These are phyloP conservation scores for Miscanthus sacchariflorus DNA, from an alignment of 202 grass and related monocot species.

Conservation along the genomic window DNA sequence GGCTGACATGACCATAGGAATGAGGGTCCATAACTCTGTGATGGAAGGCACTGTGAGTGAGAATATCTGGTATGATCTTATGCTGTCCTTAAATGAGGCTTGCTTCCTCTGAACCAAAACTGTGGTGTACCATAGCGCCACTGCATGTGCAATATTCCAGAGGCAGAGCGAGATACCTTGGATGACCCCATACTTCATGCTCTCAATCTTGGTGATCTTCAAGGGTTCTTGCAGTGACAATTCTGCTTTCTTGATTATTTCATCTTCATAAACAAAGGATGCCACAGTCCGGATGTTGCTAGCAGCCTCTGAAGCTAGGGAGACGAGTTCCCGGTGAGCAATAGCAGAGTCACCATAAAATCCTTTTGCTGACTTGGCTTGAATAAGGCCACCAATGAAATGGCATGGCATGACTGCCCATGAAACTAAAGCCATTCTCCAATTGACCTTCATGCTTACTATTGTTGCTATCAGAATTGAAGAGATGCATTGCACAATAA, in stretches of 20 bases:
- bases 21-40: constrained; percentile 69
- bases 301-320: constrained; percentile 60
- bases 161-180: constrained; percentile 67
- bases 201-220: constrained; percentile 56
- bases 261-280: constrained; percentile 65
- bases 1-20: constrained; percentile 68
- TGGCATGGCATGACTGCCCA: constrained; percentile 78
- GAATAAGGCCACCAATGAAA: constrained; percentile 65
- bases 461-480: constrained; percentile 72
- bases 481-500: constrained; percentile 70
- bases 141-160: constrained; percentile 69
- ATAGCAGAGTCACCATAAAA: constrained; percentile 48
- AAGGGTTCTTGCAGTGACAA: constrained; percentile 58
- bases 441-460: constrained; percentile 59
- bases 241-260: constrained; percentile 59
- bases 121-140: constrained; percentile 68
- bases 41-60: constrained; percentile 71
- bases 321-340: constrained; percentile 57
- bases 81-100: constrained; percentile 58
- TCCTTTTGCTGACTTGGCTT: constrained; percentile 73
- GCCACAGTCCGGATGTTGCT: constrained; percentile 70
- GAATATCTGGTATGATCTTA: constrained; percentile 66
- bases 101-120: constrained; percentile 49
- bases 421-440: constrained; percentile 71
- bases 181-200: constrained; percentile 58